Conservation (phyloP, 495 filamentous ascomycete species). For the Copromyces sp. region DNA sequence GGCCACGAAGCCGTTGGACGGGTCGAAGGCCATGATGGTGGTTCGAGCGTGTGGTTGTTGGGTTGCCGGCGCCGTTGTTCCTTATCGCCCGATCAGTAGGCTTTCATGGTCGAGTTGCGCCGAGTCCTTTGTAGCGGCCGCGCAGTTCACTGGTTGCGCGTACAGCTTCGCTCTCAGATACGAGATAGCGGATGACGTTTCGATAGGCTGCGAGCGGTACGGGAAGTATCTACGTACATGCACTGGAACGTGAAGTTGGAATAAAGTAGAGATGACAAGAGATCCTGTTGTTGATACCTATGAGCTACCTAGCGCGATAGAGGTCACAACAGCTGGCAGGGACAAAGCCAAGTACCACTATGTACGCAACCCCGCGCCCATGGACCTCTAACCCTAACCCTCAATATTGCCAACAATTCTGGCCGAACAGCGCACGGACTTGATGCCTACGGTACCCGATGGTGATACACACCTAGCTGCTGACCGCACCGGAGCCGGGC, state of each 20-base stretch:
- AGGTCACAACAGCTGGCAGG: neutral
- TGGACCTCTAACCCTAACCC: neutral
- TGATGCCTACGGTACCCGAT: neutral
- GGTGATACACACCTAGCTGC: neutral
- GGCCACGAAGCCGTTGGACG: slow-evolving; percentile 41
- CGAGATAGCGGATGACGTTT: neutral
- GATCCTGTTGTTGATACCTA: neutral
- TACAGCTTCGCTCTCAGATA: neutral
- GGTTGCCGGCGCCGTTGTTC: neutral
- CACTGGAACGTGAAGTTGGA: neutral
- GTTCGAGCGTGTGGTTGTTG: neutral
- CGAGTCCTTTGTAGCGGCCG: neutral
- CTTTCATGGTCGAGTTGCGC: neutral
- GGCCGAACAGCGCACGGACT: neutral
- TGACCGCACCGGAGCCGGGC: neutral
- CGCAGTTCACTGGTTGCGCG: neutral
- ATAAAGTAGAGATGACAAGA: neutral
- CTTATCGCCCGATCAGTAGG: neutral
- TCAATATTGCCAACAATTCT: neutral
- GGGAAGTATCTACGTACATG: neutral
- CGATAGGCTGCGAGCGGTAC: neutral
- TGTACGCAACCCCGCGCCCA: neutral
- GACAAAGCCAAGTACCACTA: neutral
- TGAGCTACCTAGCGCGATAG: neutral
- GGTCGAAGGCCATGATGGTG: slow-evolving; percentile 35